phyloP scores from a whole-genome alignment of 768 basidiomycete genomes.

The Austroboletus eburneus region DNA sequence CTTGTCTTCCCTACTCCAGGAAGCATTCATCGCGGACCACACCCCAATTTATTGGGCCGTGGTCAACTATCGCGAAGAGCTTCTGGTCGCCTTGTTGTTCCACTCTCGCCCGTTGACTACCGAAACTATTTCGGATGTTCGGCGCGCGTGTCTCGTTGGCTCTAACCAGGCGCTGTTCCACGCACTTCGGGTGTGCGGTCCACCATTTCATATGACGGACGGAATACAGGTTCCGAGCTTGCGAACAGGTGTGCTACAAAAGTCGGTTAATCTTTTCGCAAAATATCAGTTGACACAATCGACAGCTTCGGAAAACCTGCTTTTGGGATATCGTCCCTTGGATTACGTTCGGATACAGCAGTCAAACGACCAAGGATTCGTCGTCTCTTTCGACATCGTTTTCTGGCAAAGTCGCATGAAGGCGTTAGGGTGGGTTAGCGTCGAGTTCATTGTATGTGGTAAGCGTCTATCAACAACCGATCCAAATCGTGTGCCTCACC shows the following conservation, averaged over 20 bases:
- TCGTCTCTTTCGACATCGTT: conserved; percentile 46
- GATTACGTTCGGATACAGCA: conserved; percentile 55
- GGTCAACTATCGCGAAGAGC: conserved; percentile 32
- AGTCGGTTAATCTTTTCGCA: background rate
- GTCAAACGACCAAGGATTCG: conserved; percentile 45
- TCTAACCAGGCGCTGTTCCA: conserved; percentile 29
- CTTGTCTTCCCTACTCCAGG: conserved; percentile 25
- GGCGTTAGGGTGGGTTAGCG: conserved; percentile 48
- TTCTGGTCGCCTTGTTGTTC: conserved; percentile 50
- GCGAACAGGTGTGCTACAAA: conserved; percentile 23
- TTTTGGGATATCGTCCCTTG: conserved; percentile 37
- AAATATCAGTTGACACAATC: background rate
- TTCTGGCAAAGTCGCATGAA: conserved; percentile 69
- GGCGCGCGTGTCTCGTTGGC: conserved; percentile 54
- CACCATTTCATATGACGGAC: conserved; percentile 22
- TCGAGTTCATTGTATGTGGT: conserved; percentile 61
- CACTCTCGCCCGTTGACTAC: conserved; percentile 41
- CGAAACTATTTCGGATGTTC: conserved; percentile 54
- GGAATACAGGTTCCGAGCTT: conserved; percentile 15
- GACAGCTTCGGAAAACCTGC: conserved; percentile 41
- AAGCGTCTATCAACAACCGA: background rate
- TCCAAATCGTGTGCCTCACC: background rate
- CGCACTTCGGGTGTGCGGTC: conserved; percentile 18
- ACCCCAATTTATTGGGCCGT: conserved; percentile 31
- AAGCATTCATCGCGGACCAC: conserved; percentile 19